phyloP scores from a whole-genome alignment of 164 flowering plant genomes.

The Aristolochia fimbriata region DNA sequence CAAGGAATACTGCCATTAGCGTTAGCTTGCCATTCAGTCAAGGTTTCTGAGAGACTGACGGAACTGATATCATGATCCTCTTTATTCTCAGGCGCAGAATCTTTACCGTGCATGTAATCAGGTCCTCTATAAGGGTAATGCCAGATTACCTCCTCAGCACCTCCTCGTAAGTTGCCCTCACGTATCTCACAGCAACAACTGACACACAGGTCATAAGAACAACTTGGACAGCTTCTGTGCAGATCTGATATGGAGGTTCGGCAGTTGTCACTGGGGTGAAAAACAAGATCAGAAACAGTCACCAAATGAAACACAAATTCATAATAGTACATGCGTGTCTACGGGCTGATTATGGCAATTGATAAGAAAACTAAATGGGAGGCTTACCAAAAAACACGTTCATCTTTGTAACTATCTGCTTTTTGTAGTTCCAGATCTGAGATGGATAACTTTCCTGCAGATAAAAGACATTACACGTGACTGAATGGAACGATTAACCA shows the following conservation, averaged over 20 bases:
- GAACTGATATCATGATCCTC: background rate
- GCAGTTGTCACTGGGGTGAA: conserved; percentile 53
- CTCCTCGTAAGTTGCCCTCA: conserved; percentile 29
- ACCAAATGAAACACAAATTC: background rate
- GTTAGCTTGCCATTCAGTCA: conserved; percentile 32
- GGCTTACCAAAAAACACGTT: conserved; percentile 71
- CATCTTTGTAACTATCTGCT: conserved; percentile 31
- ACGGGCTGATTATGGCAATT: background rate
- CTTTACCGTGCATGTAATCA: conserved; percentile 62
- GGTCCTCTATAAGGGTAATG: conserved; percentile 35
- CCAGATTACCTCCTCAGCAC: conserved; percentile 19
- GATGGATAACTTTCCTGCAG: conserved; percentile 27
- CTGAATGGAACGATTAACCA: background rate
- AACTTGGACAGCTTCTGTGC: conserved; percentile 72
- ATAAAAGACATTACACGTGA: background rate
- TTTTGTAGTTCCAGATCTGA: conserved; percentile 24
- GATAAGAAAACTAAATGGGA: background rate
- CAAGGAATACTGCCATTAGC: conserved; percentile 43
- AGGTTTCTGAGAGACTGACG: conserved; percentile 5
- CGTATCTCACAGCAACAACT: conserved; percentile 70
- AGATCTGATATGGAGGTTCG: conserved; percentile 75
- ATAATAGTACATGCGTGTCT: background rate
- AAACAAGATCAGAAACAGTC: background rate
- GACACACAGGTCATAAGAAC: conserved; percentile 74
- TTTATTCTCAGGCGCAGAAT: conserved; percentile 23